Base-by-base conservation (phyloP, 768 basidiomycete genomes). In the Hydnum rufescens region DNA sequence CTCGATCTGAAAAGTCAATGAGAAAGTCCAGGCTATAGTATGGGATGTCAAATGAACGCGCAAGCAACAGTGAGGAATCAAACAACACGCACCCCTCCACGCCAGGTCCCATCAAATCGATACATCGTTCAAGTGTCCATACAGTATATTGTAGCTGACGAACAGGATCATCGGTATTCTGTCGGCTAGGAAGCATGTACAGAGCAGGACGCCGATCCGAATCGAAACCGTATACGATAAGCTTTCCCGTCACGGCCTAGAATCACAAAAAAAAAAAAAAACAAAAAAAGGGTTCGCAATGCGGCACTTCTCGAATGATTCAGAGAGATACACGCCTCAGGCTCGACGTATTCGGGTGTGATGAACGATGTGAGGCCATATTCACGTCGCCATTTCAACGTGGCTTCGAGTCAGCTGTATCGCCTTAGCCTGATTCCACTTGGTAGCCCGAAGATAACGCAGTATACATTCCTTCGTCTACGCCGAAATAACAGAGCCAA, bases 161-260 rank as follows among this genome's bases (percentile, higher is more conserved):
- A 2, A 68, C 67, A 3, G 71, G 63, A 56, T 79, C 81, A 3
- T 74, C 71, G 0, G 86, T 89, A 63, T 89, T 90, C 63, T 90
- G 87, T 22, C 75, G 76, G 60, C 69, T 71, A 2, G 76, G 76
- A 42, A 66, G 66, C 69, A 87, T 71, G 64, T 88, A 87, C 34
- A 78, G 64, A 0, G 68, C 78, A 2, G 85, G 84, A 53, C 82
- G 69, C 8, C 79, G 72, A 22, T 64, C 64, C 4, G 65, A 64
- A 62, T 89, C 86, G 61, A 74, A 87, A 3, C 88, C 89, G 58
- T 81, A 83, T 18, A 78, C 56, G 48, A 89, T 67, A 62, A 77
- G 72, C 65, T 93, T 92, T 30, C 89, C 89, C 3, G 87, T 92
- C 47, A 81, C 65, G 1, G 76, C 78, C 81, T 82, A 42, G 51